Percentiles rank a stretch among this genome's conserved stretches.
These are phyloP conservation scores for Hypseocharis bilobata DNA, from an alignment of 441 rosid genomes.

Conservation along the genomic window DNA sequence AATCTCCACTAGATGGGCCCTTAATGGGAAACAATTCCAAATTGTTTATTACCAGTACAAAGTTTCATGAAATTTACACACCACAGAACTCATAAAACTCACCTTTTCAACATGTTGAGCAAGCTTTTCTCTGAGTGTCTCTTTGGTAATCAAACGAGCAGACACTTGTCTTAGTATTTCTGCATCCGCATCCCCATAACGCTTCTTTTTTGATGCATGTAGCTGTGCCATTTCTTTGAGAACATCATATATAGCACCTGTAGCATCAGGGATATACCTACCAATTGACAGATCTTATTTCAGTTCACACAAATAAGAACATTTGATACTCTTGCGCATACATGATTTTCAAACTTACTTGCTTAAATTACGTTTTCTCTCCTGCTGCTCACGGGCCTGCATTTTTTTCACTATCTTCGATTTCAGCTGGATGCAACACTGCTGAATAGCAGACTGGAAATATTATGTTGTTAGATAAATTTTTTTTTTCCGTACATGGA, in stretches of 20 bases:
- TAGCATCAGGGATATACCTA: slow-evolving; percentile 84
- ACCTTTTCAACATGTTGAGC: slow-evolving; percentile 88
- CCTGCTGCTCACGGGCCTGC: slow-evolving; percentile 93
- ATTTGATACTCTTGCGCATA: neutral
- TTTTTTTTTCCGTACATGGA: too few species aligned
- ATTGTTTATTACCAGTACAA: too few species aligned
- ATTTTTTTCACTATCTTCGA: slow-evolving; percentile 69
- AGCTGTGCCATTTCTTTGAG: slow-evolving; percentile 58
- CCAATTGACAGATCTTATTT: slow-evolving; percentile 16
- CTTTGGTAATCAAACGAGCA: slow-evolving; percentile 50
- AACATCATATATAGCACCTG: slow-evolving; percentile 67
- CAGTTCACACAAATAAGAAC: slow-evolving; percentile 3
- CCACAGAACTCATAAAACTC: slow-evolving; percentile 12
- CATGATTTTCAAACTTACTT: slow-evolving; percentile 32
- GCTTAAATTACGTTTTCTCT: slow-evolving; percentile 81
- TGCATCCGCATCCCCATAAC: slow-evolving; percentile 42
- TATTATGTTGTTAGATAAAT: slow-evolving; percentile 22
- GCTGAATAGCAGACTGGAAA: slow-evolving; percentile 74
- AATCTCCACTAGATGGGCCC: too few species aligned
- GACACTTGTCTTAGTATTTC: slow-evolving; percentile 52
- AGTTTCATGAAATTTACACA: too few species aligned
- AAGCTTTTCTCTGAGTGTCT: slow-evolving; percentile 58
- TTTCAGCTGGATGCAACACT: slow-evolving; percentile 92
- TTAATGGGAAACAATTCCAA: too few species aligned
- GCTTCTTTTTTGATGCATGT: slow-evolving; percentile 50